Evolutionary conservation across 2,329 filamentous ascomycete species (phyloP).

Genomic region (Phyllosticta ampelicida): DNA sequence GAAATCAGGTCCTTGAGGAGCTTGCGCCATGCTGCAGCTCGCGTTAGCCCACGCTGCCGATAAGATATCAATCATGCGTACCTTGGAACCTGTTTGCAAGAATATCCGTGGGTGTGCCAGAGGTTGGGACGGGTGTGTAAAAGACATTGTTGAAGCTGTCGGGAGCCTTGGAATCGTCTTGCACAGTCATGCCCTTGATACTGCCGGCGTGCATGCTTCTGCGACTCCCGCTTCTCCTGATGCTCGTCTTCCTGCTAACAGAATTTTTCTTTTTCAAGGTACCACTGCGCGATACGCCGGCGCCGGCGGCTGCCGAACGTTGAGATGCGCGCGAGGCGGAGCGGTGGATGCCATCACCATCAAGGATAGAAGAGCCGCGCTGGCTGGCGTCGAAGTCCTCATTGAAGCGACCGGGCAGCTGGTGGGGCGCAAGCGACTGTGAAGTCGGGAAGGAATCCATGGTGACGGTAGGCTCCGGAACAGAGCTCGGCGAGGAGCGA

Average conservation of each 20-base stretch:
- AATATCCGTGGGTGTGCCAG: slow-evolving; percentile 76
- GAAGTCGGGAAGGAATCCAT: slow-evolving; percentile 24
- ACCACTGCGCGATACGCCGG: slow-evolving; percentile 48
- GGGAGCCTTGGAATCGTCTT: slow-evolving; percentile 51
- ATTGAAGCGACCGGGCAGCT: slow-evolving; percentile 45
- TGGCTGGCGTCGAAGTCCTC: slow-evolving; percentile 63
- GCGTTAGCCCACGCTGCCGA: background rate
- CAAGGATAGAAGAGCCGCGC: slow-evolving; percentile 54
- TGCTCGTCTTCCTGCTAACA: slow-evolving; percentile 58
- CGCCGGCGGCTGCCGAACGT: slow-evolving; percentile 30
- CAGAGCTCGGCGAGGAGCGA: background rate
- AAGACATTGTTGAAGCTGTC: slow-evolving; percentile 75
- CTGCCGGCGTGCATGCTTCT: slow-evolving; percentile 77
- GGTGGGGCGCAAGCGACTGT: slow-evolving; percentile 21
- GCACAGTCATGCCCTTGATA: slow-evolving; percentile 67
- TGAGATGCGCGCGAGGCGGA: slow-evolving; percentile 48
- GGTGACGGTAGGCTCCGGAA: background rate
- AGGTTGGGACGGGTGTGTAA: slow-evolving; percentile 78
- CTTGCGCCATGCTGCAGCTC: slow-evolving; percentile 71
- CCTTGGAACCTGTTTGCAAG: slow-evolving; percentile 83
- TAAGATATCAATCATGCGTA: slow-evolving; percentile 32
- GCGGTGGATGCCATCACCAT: slow-evolving; percentile 43
- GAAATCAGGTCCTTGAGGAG: slow-evolving; percentile 87
- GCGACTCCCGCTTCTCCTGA: slow-evolving; percentile 71
- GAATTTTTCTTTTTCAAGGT: slow-evolving; percentile 87